These are phyloP conservation scores for Oryza australiensis DNA, from an alignment of 176 grass and related monocot species.

Conservation along the genomic window DNA sequence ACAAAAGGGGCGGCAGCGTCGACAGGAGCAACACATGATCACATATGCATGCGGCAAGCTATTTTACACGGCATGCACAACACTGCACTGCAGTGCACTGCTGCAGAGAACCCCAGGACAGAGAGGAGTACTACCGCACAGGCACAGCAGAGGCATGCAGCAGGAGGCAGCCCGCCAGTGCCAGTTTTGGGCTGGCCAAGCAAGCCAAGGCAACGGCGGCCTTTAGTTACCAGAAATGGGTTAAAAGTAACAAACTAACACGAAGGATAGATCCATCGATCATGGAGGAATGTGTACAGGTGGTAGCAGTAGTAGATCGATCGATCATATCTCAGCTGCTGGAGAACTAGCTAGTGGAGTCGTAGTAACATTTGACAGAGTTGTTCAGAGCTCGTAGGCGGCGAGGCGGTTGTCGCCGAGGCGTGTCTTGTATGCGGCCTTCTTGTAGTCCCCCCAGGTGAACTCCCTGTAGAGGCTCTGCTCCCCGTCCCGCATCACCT, in stretches of 20 bases:
- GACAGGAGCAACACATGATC: background rate
- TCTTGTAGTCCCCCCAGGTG: slow-evolving; percentile 87
- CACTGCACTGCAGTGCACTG: background rate
- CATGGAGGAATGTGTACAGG: background rate
- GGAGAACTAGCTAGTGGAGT: too few relatives aligned
- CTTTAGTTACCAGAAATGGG: slow-evolving; percentile 28
- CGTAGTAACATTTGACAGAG: background rate
- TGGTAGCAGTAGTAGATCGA: background rate
- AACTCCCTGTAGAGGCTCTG: slow-evolving; percentile 75
- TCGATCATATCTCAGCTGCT: background rate
- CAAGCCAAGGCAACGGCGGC: background rate
- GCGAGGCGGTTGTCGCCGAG: slow-evolving; percentile 65
- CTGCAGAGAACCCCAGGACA: background rate
- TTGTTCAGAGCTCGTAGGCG: slow-evolving; percentile 55
- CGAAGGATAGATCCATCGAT: background rate
- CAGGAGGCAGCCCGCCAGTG: background rate
- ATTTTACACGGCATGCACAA: background rate
- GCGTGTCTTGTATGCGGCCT: slow-evolving; percentile 53
- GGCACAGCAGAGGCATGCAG: background rate
- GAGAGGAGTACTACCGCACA: background rate
- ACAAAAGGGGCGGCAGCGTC: slow-evolving; percentile 6
- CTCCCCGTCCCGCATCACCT: slow-evolving; percentile 61
- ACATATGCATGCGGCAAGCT: background rate
- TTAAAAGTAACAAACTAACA: slow-evolving; percentile 8
- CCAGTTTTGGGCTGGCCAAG: slow-evolving; percentile 10